Evolutionary conservation across 2,329 filamentous ascomycete species (phyloP).

Genomic region (Thelonectria rubi): DNA sequence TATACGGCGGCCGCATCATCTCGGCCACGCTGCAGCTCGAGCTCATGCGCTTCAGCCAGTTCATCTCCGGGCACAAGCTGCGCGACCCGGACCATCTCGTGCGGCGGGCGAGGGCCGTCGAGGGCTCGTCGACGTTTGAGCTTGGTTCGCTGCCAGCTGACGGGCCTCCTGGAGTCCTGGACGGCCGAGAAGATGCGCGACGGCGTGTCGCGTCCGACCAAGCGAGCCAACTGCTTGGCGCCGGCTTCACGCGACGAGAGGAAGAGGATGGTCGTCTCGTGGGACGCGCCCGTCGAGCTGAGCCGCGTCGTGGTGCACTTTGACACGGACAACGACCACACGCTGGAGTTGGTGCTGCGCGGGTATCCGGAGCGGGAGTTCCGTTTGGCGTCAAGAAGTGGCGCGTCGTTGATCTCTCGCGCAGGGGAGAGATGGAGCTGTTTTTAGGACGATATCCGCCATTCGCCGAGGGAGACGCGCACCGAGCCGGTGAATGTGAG

Average conservation of each 20-base stretch:
- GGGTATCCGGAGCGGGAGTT: slow-evolving; percentile 14
- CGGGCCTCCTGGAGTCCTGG: slow-evolving; percentile 39
- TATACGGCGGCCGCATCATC: slow-evolving; percentile 40
- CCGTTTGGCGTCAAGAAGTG: slow-evolving; percentile 39
- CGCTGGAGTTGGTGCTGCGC: slow-evolving; percentile 32
- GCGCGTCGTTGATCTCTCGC: slow-evolving; percentile 34
- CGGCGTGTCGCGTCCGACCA: slow-evolving; percentile 37
- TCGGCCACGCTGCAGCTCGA: slow-evolving; percentile 36
- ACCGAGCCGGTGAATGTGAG: slow-evolving; percentile 9
- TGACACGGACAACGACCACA: slow-evolving; percentile 41
- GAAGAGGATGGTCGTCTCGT: too few relatives aligned
- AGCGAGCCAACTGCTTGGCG: slow-evolving; percentile 39
- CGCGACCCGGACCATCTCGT: slow-evolving; percentile 33
- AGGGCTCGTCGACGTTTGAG: slow-evolving; percentile 25
- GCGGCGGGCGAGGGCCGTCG: slow-evolving; percentile 19
- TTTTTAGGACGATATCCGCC: slow-evolving; percentile 34
- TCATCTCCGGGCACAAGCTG: slow-evolving; percentile 38
- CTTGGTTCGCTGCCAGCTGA: slow-evolving; percentile 31
- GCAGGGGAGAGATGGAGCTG: slow-evolving; percentile 30
- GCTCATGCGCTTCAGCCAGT: slow-evolving; percentile 40
- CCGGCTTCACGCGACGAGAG: slow-evolving; percentile 12
- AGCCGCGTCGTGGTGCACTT: slow-evolving; percentile 35
- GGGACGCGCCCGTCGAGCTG: slow-evolving; percentile 24
- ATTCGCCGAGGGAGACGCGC: slow-evolving; percentile 31
- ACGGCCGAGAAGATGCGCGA: slow-evolving; percentile 27